A percentile compares a stretch with the other conserved stretches of the same genome.
Conservation (phyloP, 2,329 filamentous ascomycete species). For the Mollisiaceae sp. region DNA sequence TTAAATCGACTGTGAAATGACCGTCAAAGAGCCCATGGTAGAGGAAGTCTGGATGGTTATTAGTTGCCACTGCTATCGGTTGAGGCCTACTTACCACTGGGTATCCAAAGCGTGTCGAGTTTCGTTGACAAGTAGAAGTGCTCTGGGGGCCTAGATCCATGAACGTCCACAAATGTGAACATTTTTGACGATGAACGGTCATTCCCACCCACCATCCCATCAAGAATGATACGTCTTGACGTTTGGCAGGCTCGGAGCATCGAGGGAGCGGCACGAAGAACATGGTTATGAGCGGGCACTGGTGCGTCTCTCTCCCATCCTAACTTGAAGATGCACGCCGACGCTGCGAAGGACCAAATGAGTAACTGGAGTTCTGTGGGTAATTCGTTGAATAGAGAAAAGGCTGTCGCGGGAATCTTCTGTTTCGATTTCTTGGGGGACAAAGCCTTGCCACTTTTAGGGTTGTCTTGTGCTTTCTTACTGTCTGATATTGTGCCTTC, state of each 20-base stretch:
- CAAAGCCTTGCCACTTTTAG: too few species aligned
- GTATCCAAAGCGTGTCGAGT: neutral
- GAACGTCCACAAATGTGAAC: neutral
- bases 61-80: neutral
- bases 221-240: neutral
- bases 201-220: too few species aligned
- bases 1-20: neutral
- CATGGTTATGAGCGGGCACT: neutral
- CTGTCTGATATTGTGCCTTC: too few species aligned
- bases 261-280: neutral
- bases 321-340: neutral
- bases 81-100: neutral
- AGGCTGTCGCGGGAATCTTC: neutral
- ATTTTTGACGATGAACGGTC: neutral
- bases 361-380: neutral
- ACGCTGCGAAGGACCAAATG: neutral
- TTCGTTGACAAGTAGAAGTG: neutral
- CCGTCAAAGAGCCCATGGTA: neutral
- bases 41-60: neutral
- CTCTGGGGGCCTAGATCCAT: neutral
- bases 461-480: too few species aligned
- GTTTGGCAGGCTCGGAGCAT: neutral
- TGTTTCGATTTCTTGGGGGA: too few species aligned
- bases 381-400: neutral
- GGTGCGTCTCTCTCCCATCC: neutral